Conservation (phyloP, 2,329 filamentous ascomycete genomes). For the Zopfia rhizophila region DNA sequence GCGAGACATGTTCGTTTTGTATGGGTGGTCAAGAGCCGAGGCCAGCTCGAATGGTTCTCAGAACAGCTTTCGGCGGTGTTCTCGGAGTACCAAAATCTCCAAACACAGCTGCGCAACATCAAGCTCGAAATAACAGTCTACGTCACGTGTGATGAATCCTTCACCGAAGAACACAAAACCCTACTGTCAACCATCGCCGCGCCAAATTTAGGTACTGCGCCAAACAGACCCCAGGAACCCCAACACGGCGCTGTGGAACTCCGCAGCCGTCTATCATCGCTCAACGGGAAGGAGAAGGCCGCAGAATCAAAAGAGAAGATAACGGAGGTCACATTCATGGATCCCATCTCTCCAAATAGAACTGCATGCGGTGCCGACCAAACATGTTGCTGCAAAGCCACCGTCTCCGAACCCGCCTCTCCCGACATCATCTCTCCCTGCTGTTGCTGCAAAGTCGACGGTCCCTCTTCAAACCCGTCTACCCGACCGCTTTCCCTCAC, state of each 20-base stretch:
- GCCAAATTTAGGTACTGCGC: slow-evolving; percentile 18
- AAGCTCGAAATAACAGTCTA: slow-evolving; percentile 65
- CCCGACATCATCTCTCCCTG: slow-evolving; percentile 39
- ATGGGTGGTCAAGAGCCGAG: slow-evolving; percentile 68
- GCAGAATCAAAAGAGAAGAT: slow-evolving; percentile 37
- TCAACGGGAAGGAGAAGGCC: slow-evolving; percentile 30
- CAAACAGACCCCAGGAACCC: slow-evolving; percentile 9
- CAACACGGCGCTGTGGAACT: slow-evolving; percentile 33
- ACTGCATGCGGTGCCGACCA: slow-evolving; percentile 39
- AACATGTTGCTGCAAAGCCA: slow-evolving; percentile 62
- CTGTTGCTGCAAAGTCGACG: slow-evolving; percentile 25
- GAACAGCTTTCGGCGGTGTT: slow-evolving; percentile 60
- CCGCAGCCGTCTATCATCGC: slow-evolving; percentile 20
- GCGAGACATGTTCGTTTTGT: slow-evolving; percentile 65
- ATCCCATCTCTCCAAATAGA: slow-evolving; percentile 27
- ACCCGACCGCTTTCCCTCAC: slow-evolving; percentile 15
- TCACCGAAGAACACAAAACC: slow-evolving; percentile 55
- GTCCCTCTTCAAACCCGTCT: slow-evolving; percentile 16
- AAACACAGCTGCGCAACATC: slow-evolving; percentile 48
- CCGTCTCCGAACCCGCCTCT: slow-evolving; percentile 51
- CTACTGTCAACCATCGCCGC: slow-evolving; percentile 36
- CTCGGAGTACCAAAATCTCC: slow-evolving; percentile 55
- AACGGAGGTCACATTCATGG: slow-evolving; percentile 32
- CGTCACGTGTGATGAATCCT: slow-evolving; percentile 63
- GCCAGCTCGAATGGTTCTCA: slow-evolving; percentile 64